Evolutionary conservation across 106 monocot genomes (phyloP), one percentile per base, ranked within the genome.

Genomic region (Triglochin maritima): DNA sequence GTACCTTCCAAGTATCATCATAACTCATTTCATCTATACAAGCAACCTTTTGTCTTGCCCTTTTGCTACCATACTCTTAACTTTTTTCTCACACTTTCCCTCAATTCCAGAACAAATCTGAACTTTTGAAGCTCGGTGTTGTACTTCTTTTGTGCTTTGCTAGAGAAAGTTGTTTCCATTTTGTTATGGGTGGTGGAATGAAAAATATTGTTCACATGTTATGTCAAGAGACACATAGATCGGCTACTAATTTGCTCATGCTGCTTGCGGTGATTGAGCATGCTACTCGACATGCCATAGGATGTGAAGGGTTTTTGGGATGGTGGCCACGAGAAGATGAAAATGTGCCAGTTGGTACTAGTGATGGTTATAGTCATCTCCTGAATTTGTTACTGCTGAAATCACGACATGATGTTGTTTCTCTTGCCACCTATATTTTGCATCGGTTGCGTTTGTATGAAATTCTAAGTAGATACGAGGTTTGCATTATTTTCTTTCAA

Each of bases 281-380:
- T 82, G 96, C 84, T 66, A 92, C 96, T 63, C 63, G 85, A 13
- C 79, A 98, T 86, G 73, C 77, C 5, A 78, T 91, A 71, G 96
- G 96, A 59, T 98, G 96, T 79, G 96, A 98, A 82, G 87, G 82
- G 48, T 92, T 91, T 80, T 69, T 98, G 64, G 96, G 96, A 49
- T 88, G 96, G 91, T 88, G 87, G 88, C 88, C 90, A 62, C 80
- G 88, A 61, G 75, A 72, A 69, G 86, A 84, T 80, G 70, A 74
- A 55, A 74, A 80, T 71, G 70, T 86, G 48, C 88, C 88, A 67
- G 46, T 62, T 77, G 52, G 74, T 76, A 83, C 61, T 12, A 98
- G 96, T 77, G 78, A 83, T 64, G 88, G 96, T 49, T 98, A 98
- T 73, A 80, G 76, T 64, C 73, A 80, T 82, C 71, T 98, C 50